phyloP scores from a whole-genome alignment of 768 basidiomycete species.

The Hypholoma fasciculare region DNA sequence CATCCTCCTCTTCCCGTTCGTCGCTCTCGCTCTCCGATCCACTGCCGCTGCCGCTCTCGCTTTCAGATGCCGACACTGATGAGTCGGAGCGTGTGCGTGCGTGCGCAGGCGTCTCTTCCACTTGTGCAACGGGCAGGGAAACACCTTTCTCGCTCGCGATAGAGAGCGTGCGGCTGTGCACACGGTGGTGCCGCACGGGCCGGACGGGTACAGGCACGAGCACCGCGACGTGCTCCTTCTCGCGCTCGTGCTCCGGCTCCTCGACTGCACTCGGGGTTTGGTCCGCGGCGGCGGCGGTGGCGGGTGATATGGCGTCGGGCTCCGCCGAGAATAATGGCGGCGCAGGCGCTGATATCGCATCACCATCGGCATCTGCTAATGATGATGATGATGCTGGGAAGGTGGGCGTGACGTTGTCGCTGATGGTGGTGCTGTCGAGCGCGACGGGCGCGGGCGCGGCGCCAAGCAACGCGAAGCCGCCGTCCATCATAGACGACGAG shows the following conservation, averaged over 20 bases:
- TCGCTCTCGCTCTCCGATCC: constrained; percentile 17
- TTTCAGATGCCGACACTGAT: constrained; percentile 7
- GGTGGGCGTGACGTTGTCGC: neutral
- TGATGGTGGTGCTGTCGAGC: neutral
- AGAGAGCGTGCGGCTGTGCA: constrained; percentile 5
- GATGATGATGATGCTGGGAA: neutral
- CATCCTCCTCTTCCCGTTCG: constrained; percentile 17
- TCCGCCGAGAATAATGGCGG: neutral
- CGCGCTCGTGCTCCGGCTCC: neutral
- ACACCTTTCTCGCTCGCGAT: neutral
- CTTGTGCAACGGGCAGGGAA: neutral
- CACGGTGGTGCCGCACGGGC: constrained; percentile 7
- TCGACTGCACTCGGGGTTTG: neutral
- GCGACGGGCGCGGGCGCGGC: neutral
- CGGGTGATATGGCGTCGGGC: neutral
- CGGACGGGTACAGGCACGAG: constrained; percentile 19
- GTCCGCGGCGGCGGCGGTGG: neutral
- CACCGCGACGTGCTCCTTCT: constrained; percentile 14
- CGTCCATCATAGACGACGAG: constrained; percentile 14
- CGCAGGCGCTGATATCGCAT: neutral
- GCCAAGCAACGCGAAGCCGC: neutral
- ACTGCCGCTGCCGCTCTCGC: constrained; percentile 15
- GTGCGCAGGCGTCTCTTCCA: neutral
- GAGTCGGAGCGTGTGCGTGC: constrained; percentile 1
- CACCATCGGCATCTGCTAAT: no score